A percentile compares a stretch with the other conserved stretches of the same genome.
Evolutionary conservation across 2,329 filamentous ascomycete species (phyloP).

Genomic region (Raffaelea deltoideospora): DNA sequence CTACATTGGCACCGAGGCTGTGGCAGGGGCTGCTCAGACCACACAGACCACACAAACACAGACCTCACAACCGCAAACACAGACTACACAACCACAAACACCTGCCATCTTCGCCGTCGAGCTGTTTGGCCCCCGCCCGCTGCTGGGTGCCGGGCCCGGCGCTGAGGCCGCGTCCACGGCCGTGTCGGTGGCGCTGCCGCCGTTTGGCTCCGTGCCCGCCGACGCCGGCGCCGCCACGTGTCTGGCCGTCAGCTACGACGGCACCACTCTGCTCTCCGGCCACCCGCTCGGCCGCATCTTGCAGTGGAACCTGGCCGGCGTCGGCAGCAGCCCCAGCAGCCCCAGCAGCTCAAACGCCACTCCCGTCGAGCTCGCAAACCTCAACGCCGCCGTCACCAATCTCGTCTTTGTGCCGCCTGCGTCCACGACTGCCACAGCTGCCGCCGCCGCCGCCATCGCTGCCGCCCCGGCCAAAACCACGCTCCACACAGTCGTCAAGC

Average conservation of each 20-base stretch:
- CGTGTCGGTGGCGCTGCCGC: conserved; percentile 36
- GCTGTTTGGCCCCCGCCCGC: conserved; percentile 42
- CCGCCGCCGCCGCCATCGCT: conserved; percentile 8
- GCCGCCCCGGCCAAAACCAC: not conserved
- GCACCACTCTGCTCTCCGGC: conserved; percentile 63
- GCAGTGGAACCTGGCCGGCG: conserved; percentile 62
- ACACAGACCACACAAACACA: conserved; percentile 21
- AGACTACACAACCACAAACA: too few species aligned
- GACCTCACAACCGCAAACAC: too few species aligned
- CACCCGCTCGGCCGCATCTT: conserved; percentile 67
- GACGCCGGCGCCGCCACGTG: conserved; percentile 54
- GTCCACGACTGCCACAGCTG: conserved; percentile 21
- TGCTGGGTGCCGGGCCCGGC: conserved; percentile 37
- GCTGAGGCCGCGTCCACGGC: conserved; percentile 40
- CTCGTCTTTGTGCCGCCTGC: conserved; percentile 55
- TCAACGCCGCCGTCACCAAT: conserved; percentile 75
- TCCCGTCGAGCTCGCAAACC: conserved; percentile 49
- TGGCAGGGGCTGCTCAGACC: not conserved
- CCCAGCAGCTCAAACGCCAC: conserved; percentile 32
- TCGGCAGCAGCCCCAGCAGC: not conserved
- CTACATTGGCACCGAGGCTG: conserved; percentile 52
- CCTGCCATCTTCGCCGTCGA: conserved; percentile 60
- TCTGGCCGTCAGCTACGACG: conserved; percentile 66
- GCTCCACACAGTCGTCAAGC: conserved; percentile 57
- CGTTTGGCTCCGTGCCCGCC: conserved; percentile 41